Evolutionary conservation across 306 rosid genomes (phyloP), one percentile per base, ranked within the genome.

Genomic region (Acacia confusa): DNA sequence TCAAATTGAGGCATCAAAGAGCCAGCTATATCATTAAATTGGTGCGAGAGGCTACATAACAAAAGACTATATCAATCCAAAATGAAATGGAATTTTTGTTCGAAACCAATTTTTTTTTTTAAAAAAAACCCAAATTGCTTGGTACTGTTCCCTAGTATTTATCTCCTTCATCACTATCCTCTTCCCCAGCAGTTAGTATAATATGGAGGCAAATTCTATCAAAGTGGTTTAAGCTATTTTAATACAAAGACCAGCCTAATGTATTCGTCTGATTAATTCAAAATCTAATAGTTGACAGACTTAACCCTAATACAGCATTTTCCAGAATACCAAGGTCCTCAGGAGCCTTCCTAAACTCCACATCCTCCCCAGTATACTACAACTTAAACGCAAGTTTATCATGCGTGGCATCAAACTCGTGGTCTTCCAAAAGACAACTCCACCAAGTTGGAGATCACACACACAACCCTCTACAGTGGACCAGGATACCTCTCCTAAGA

Each of bases 401-500:
- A 45, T 43, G 66, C 60, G 34, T 52, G 45, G 30, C 28, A 74
- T 58, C 6, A 25, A 24, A 24, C 16, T 9, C 5, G 6, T 24
- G 30, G 25, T 74, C 79, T 14, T 75, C 15, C 40, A 27, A 28
- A 68, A 57, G 53, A 38, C 40, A 32, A 75, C 38, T 25, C 25
- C 70, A 57, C 55, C 38, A 5, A 27, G 72, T 63, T 77, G 19
- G 15, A 40, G 80, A 77, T 77, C 74, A 65, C 47, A 65, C 57
- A 77, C 38, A 77, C 81, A 65, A 47, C 74, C 47, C 50, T 78
- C 48, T 65, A 61, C 81, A 48, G 74, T 48, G 44, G 6, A 55
- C 60, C 80, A 52, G 45, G 45, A 61, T 70, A 24, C 80, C 72
- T 40, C 72, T 40, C 80, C 45, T 16, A 55, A 72, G 20, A 61